Base-by-base conservation (phyloP, 768 basidiomycete genomes). In the Podaxis sp. region DNA sequence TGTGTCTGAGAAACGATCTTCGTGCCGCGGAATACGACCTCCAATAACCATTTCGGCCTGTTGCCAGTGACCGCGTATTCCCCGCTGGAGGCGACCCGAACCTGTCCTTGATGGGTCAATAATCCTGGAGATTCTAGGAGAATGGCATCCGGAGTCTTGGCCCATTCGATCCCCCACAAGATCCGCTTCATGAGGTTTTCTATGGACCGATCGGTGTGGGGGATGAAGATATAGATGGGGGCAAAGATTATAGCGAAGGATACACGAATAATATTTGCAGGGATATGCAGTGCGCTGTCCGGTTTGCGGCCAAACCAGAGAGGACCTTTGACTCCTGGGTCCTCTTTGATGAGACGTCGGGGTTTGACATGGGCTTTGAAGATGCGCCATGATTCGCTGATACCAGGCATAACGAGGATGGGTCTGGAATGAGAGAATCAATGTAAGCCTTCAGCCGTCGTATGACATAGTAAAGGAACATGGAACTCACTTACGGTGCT, bases 151-250 rank as follows among this genome's bases (percentile, higher is more conserved):
- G 61, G 61, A 17, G 48, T 40, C 11, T 50, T 49, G 8, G 61
- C 44, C 61, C 61, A 62, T 40, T 62, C 54, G 11, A 55, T 56
- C 0, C 54, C 44, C 61, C 61, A 62, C 24, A 62, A 20, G 52
- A 61, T 4, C n/a, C 7, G 55, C 22, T 36, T 55, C 2, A 50
- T 15, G 1, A 56, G 1, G 1, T 62, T 22, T 0, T 17, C 8
- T 4, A 37, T n/a, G 22, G 41, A 60, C 6, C 38, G 10, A 3
- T 36, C 24, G 10, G 44, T 26, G 17, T 33, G 48, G 6, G 61
- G 61, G 10, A 62, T 48, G 7, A 40, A 24, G 11, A 56, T 11
- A 10, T 37, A 62, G 3, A 62, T 38, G 11, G 61, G 61, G 2
- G 41, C 54, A 0, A 62, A 20, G 13, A 56, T 6, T 22, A 62